A percentile compares a stretch with the other conserved stretches of the same genome.
phyloP scores from a whole-genome alignment of 1,139 yeast species.

The Suhomyces bribrorum region DNA sequence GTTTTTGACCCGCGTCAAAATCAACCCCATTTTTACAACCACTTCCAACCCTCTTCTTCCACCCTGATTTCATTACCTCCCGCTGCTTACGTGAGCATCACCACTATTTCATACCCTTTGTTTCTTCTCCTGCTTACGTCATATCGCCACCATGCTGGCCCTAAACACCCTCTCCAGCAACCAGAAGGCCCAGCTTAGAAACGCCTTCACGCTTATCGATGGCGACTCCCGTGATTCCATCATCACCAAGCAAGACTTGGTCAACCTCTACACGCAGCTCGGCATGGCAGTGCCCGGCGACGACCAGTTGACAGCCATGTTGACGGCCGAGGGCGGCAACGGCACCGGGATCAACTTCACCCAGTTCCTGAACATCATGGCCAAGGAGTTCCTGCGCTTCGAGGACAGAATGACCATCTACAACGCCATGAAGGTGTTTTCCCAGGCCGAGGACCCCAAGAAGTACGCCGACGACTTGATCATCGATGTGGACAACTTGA shows the following conservation, averaged over 20 bases:
- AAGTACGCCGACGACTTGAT: constrained; percentile 29
- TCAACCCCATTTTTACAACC: too few relatives aligned
- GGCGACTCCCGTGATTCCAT: constrained; percentile 74
- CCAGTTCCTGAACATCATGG: constrained; percentile 68
- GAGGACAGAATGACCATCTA: constrained; percentile 62
- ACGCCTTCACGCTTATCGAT: constrained; percentile 68
- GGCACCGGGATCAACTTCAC: constrained; percentile 61
- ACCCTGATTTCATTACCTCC: too few relatives aligned
- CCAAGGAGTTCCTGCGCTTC: constrained; percentile 55
- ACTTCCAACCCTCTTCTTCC: too few relatives aligned
- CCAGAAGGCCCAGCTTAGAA: constrained; percentile 46
- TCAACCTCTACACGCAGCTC: constrained; percentile 53
- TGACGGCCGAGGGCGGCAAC: constrained; percentile 31
- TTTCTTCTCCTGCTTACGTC: background rate
- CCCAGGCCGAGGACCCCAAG: constrained; percentile 29
- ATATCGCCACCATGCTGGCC: constrained; percentile 22
- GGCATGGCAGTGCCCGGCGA: constrained; percentile 45
- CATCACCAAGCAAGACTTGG: constrained; percentile 61
- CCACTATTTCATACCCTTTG: too few relatives aligned
- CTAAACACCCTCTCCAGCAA: constrained; percentile 41
- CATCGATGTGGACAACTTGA: constrained; percentile 53
- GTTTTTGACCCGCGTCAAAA: too few relatives aligned
- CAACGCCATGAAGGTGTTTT: constrained; percentile 64
- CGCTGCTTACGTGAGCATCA: background rate
- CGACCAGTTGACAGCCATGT: constrained; percentile 50